Percentiles rank a stretch among this genome's conserved stretches.
Evolutionary conservation across 345 rosid genomes (phyloP).

Genomic region (Brassica nigra): DNA sequence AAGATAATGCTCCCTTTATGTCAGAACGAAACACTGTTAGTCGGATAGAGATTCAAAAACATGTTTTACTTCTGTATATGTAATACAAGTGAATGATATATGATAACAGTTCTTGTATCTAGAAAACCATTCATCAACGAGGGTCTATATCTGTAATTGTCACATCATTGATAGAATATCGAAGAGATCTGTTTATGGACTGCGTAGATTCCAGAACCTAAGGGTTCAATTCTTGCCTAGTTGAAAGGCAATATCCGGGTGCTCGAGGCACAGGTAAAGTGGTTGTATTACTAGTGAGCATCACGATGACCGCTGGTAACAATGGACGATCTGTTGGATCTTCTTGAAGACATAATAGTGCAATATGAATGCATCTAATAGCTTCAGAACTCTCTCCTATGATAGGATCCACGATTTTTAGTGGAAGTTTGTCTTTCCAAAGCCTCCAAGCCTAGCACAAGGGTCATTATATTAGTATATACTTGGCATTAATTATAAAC

Average conservation of each 20-base stretch:
- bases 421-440: not conserved
- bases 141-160: not conserved
- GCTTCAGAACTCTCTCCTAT: not conserved
- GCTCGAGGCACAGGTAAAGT: not conserved
- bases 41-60: no score
- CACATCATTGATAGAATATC: not conserved
- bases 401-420: not conserved
- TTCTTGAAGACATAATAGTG: not conserved
- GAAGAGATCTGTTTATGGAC: not conserved
- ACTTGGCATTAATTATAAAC: not conserved
- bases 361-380: slow-evolving; percentile 9
- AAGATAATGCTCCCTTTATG: no score
- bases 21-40: no score
- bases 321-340: not conserved
- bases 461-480: not conserved
- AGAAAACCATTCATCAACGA: not conserved
- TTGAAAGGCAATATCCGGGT: not conserved
- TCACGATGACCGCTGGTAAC: not conserved
- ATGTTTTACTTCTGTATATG: no score
- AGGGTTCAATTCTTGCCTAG: not conserved
- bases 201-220: not conserved
- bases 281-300: not conserved
- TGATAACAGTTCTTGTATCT: no score
- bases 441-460: slow-evolving; percentile 7
- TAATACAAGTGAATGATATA: no score